Evolutionary conservation across 768 basidiomycete species (phyloP), one percentile per base, ranked within the genome.

Genomic region (Panus rudis): DNA sequence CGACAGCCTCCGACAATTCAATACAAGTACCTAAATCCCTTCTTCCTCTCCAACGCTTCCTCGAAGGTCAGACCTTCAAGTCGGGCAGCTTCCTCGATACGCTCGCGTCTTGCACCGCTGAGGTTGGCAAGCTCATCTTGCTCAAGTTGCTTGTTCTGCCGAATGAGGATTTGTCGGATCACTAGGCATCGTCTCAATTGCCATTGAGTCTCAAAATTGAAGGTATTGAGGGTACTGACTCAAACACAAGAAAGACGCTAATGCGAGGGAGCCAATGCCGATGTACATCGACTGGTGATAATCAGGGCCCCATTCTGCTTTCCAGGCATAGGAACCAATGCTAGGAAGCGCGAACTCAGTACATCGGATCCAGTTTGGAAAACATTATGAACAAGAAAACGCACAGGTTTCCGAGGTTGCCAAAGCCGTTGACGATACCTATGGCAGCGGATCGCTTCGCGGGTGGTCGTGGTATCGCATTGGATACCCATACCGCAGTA

Each of bases 251-350:
- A 1, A 55, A 5, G 58, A 55, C 27, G 60, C 50, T 16, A 69
- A 46, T 3, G 49, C 53, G 11, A 73, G 52, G 12, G 62, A 51
- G 10, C 56, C 59, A 17, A 70, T 48, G 6, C 63, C 63, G 40
- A 83, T 77, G 30, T 66, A 63, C 76, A 82, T 78, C 0, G 78
- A 78, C 32, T 66, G 78, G 37, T 79, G 78, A 51, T 82, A 83
- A 47, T 68, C 51, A 1, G 81, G 80, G 6, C 76, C 67, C 79
- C 80, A 83, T n/a, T 56, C 54, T 3, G 72, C 53, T 51, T 75
- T 75, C 81, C 81, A 83, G 0, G 72, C 68, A 51, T 73, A 81
- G 0, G 78, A 79, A 3, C 76, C 74, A 51, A 78, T 75, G 3
- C 79, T 81, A 35, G 30, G 6, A 7, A 35, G 16, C 16, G 8